phyloP scores from a whole-genome alignment of 805 yeast genomes.

The Candida yuanshanica region DNA sequence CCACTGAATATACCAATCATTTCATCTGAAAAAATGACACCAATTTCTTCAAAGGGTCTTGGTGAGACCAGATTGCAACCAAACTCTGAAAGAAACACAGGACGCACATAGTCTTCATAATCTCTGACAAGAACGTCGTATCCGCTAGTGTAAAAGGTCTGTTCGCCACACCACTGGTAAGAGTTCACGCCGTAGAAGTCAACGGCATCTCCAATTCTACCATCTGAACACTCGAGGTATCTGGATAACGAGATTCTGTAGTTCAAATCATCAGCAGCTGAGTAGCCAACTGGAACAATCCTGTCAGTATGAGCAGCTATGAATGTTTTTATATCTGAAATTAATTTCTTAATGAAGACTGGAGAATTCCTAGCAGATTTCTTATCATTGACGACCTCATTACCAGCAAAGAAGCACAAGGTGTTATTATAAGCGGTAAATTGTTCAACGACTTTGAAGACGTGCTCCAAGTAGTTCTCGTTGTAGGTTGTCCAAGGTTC shows the following conservation, averaged over 20 bases:
- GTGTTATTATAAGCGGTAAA: conserved; percentile 85
- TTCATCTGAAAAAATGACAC: conserved; percentile 57
- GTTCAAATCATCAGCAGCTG: conserved; percentile 89
- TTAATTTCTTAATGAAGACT: conserved; percentile 66
- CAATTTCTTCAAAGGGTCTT: conserved; percentile 71
- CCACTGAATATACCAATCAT: conserved; percentile 82
- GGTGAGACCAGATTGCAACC: conserved; percentile 87
- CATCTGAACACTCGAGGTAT: conserved; percentile 69
- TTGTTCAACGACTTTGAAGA: conserved; percentile 73
- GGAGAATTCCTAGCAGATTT: conserved; percentile 67
- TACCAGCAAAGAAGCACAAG: conserved; percentile 86
- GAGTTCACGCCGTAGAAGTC: conserved; percentile 95
- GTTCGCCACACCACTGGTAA: conserved; percentile 95
- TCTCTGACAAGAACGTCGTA: conserved; percentile 64
- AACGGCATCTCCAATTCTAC: conserved; percentile 43
- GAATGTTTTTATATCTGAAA: conserved; percentile 76
- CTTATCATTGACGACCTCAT: conserved; percentile 81
- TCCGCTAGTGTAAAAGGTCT: conserved; percentile 77
- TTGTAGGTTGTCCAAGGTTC: conserved; percentile 93
- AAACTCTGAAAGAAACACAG: conserved; percentile 85
- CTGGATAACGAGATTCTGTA: conserved; percentile 73
- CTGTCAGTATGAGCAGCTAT: conserved; percentile 55
- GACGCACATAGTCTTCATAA: conserved; percentile 61
- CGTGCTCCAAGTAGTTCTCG: conserved; percentile 61
- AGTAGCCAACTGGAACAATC: conserved; percentile 83